Conservation (phyloP, 257 asterid species). For the Perilla frutescens region DNA sequence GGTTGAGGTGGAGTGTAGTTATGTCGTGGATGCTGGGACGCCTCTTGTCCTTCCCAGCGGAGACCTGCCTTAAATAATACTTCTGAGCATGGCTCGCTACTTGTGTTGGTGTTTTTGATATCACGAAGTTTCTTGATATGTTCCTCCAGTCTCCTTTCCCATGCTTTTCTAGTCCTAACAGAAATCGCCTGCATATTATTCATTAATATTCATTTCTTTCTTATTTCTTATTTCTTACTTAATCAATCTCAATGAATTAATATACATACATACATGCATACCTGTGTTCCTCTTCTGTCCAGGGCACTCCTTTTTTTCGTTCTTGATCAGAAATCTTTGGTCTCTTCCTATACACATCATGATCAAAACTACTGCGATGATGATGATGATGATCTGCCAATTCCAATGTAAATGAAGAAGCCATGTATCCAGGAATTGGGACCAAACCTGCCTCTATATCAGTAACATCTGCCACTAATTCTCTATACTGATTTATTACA, state of each 20-base stretch:
- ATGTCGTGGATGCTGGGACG: slow-evolving; percentile 92
- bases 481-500: slow-evolving; percentile 75
- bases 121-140: slow-evolving; percentile 74
- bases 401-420: slow-evolving; percentile 69
- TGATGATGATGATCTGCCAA: slow-evolving; percentile 37
- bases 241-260: too few species aligned
- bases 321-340: slow-evolving; percentile 63
- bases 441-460: slow-evolving; percentile 84
- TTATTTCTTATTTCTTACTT: too few species aligned
- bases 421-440: slow-evolving; percentile 61
- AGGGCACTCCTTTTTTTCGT: slow-evolving; percentile 82
- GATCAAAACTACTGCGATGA: slow-evolving; percentile 35
- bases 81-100: slow-evolving; percentile 96
- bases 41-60: slow-evolving; percentile 80
- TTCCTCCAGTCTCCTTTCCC: slow-evolving; percentile 93
- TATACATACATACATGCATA: not conserved
- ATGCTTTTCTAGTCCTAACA: slow-evolving; percentile 68
- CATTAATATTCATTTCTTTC: too few species aligned
- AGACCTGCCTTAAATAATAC: slow-evolving; percentile 71
- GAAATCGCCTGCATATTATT: slow-evolving; percentile 55
- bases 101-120: slow-evolving; percentile 81
- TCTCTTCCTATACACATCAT: slow-evolving; percentile 56
- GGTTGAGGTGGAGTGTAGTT: slow-evolving; percentile 50
- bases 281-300: slow-evolving; percentile 98
- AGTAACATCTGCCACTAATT: slow-evolving; percentile 72